phyloP scores from a whole-genome alignment of 768 basidiomycete genomes.

The Candolleomyces eurysporus region DNA sequence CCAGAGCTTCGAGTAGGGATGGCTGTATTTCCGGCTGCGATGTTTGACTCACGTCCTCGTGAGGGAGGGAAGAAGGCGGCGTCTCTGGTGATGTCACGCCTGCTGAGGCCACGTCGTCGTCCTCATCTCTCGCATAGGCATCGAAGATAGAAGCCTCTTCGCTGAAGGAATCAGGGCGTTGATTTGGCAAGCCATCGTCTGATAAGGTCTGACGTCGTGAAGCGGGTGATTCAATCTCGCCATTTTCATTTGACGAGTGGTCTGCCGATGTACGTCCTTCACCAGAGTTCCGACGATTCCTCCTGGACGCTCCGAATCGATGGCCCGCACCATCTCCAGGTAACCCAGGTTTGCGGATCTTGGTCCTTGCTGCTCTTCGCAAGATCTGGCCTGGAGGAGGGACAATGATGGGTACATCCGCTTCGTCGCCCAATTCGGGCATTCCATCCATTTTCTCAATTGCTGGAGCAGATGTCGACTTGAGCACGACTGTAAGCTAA shows the following conservation, averaged over 20 bases:
- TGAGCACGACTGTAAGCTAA: slow-evolving; percentile 10
- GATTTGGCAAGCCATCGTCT: slow-evolving; percentile 38
- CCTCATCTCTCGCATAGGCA: slow-evolving; percentile 64
- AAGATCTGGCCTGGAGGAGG: slow-evolving; percentile 88
- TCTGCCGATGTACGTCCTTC: slow-evolving; percentile 67
- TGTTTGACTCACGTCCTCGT: slow-evolving; percentile 14
- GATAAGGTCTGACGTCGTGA: slow-evolving; percentile 44
- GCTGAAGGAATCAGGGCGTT: slow-evolving; percentile 71
- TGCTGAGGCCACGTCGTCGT: slow-evolving; percentile 44
- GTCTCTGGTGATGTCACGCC: slow-evolving; percentile 24
- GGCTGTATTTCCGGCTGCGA: slow-evolving; percentile 28
- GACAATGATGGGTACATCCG: slow-evolving; percentile 88
- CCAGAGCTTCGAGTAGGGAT: slow-evolving; percentile 32
- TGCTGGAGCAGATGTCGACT: slow-evolving; percentile 36
- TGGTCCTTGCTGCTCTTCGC: slow-evolving; percentile 89
- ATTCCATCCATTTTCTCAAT: slow-evolving; percentile 69
- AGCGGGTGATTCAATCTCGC: slow-evolving; percentile 43
- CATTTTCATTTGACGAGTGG: slow-evolving; percentile 68
- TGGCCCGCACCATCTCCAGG: slow-evolving; percentile 80
- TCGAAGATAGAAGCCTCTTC: slow-evolving; percentile 85
- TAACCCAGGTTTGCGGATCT: slow-evolving; percentile 84
- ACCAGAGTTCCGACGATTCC: slow-evolving; percentile 30
- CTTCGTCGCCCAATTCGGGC: slow-evolving; percentile 70
- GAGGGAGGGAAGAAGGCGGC: slow-evolving; percentile 12
- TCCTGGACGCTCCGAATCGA: slow-evolving; percentile 63